Evolutionary conservation across 352 stramenopile genomes (phyloP).

Genomic region (Globisporangium irregulare): DNA sequence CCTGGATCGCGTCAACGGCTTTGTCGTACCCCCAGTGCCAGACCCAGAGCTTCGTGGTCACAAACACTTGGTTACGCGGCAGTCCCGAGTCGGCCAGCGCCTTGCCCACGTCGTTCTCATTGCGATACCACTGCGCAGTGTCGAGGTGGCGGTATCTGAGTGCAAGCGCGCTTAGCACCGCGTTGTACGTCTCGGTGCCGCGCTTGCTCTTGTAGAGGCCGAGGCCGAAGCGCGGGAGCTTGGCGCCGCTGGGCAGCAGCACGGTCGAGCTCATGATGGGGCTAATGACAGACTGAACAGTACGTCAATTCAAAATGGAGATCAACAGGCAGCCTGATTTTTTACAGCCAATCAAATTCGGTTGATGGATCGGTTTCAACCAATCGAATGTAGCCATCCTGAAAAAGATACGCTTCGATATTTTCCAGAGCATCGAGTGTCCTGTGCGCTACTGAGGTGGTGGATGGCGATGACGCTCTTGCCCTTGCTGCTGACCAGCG

Average conservation of each 20-base stretch:
- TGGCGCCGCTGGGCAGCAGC: slow-evolving; percentile 34
- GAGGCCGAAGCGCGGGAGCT: slow-evolving; percentile 44
- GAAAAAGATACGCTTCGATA: background rate
- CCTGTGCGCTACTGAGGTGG: background rate
- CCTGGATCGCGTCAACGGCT: slow-evolving; percentile 39
- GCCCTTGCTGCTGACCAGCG: slow-evolving; percentile 3
- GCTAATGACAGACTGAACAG: too few species aligned
- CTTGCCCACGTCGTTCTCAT: slow-evolving; percentile 79
- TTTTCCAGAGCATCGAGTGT: background rate
- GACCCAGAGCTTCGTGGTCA: slow-evolving; percentile 80
- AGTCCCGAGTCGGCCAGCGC: slow-evolving; percentile 72
- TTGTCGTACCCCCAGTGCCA: slow-evolving; percentile 67
- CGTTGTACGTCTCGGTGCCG: slow-evolving; percentile 49
- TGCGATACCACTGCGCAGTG: slow-evolving; percentile 86
- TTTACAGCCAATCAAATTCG: background rate
- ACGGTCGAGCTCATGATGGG: background rate
- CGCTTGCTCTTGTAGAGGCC: slow-evolving; percentile 52
- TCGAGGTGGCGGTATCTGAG: slow-evolving; percentile 89
- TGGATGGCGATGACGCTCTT: background rate
- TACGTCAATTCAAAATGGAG: background rate
- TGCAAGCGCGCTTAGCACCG: slow-evolving; percentile 49
- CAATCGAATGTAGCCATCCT: background rate
- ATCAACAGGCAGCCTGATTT: background rate
- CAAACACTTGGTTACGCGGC: slow-evolving; percentile 68
- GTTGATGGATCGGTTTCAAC: background rate